phyloP scores from a whole-genome alignment of 345 rosid species.

The Populus euphratica region DNA sequence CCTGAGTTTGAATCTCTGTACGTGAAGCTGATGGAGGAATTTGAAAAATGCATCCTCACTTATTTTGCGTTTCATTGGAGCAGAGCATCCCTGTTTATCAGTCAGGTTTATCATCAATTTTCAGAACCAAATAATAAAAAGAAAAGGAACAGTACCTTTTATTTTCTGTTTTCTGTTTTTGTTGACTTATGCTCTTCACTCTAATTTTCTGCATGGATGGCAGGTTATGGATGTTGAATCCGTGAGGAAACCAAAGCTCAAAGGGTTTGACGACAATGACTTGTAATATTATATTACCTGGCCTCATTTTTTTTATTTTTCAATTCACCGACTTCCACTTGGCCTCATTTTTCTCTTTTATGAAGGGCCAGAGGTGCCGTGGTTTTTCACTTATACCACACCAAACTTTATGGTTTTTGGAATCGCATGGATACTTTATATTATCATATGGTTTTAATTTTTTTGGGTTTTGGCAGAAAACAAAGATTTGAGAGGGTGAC shows the following conservation, averaged over 20 bases:
- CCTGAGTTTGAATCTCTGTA: conserved; percentile 64
- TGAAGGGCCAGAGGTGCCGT: too few relatives aligned
- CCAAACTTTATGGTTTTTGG: too few relatives aligned
- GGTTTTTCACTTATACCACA: too few relatives aligned
- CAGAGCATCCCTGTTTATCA: conserved; percentile 67
- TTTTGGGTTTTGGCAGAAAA: conserved; percentile 36
- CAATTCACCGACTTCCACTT: too few relatives aligned
- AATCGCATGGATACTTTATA: too few relatives aligned
- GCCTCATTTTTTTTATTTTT: too few relatives aligned
- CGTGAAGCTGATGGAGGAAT: conserved; percentile 84
- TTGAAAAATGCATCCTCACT: conserved; percentile 84
- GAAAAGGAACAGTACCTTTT: too few relatives aligned
- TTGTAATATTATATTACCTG: too few relatives aligned
- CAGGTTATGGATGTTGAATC: conserved; percentile 65
- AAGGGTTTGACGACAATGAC: conserved; percentile 14
- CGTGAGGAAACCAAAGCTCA: conserved; percentile 68
- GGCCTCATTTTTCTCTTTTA: too few relatives aligned
- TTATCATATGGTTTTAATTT: not conserved
- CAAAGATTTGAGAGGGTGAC: conserved; percentile 80
- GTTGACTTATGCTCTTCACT: not conserved
- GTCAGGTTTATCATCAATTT: conserved; percentile 45
- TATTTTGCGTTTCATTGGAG: conserved; percentile 88
- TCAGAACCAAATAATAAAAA: not conserved
- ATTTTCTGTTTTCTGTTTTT: not conserved
- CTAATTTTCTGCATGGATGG: not conserved